Conservation (phyloP, 2,329 filamentous ascomycete genomes). For the Aspergillus floridensis region DNA sequence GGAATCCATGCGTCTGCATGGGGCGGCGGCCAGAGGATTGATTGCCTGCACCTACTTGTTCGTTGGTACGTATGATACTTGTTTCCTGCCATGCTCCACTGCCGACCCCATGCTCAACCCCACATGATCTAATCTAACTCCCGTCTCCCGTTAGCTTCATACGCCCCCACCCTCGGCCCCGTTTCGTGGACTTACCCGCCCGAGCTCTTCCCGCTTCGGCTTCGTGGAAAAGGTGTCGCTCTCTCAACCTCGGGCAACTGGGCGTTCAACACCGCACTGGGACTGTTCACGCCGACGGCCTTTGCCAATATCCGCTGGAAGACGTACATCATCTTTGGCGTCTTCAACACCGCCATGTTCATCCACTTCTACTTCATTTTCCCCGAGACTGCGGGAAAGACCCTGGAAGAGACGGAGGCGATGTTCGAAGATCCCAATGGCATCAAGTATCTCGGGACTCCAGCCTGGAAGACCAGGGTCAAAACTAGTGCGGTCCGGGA, state of each 20-base stretch:
- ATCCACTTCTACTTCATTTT: conserved; percentile 64
- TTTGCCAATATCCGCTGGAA: conserved; percentile 52
- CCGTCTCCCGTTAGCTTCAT: conserved; percentile 41
- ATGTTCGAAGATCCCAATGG: conserved; percentile 55
- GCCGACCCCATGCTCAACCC: background rate
- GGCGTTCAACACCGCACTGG: conserved; percentile 52
- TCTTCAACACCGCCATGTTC: conserved; percentile 64
- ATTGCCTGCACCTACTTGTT: conserved; percentile 70
- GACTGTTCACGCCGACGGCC: conserved; percentile 51
- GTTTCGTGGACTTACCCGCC: conserved; percentile 57
- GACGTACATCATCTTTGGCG: conserved; percentile 69
- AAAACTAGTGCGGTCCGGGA: conserved; percentile 17
- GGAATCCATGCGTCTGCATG: conserved; percentile 38
- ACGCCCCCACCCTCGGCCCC: conserved; percentile 62
- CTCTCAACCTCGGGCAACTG: conserved; percentile 59
- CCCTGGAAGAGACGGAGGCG: conserved; percentile 72
- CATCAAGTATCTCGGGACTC: conserved; percentile 27
- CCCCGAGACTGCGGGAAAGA: conserved; percentile 68
- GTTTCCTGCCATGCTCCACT: background rate
- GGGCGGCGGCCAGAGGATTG: conserved; percentile 58
- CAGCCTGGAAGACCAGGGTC: conserved; percentile 42
- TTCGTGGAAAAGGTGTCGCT: conserved; percentile 61
- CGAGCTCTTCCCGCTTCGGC: conserved; percentile 50
- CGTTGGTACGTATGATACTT: conserved; percentile 16
- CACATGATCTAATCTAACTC: background rate